These are phyloP conservation scores for Arctostaphylos glauca DNA, from an alignment of 148 eudicot genomes.

Conservation along the genomic window DNA sequence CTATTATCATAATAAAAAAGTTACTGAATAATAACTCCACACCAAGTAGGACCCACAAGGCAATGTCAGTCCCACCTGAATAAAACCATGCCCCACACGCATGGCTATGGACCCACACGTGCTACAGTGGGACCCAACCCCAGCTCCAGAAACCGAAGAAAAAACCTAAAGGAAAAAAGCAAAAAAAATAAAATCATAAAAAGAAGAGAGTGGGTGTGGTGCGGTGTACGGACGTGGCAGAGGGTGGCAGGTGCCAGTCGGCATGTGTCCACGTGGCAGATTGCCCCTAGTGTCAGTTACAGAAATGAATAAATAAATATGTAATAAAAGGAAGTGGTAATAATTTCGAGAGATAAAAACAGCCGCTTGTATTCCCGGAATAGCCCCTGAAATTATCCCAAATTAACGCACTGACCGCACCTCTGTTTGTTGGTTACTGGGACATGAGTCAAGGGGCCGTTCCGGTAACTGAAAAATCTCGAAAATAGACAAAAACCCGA, in stretches of 20 bases:
- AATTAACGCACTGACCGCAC: slow-evolving; percentile 18
- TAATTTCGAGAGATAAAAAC: not conserved
- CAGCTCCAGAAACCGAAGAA: not conserved
- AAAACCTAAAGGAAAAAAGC: not conserved
- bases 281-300: slow-evolving; percentile 12
- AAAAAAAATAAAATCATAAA: not conserved
- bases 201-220: not conserved
- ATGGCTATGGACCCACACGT: not conserved
- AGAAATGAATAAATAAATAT: not conserved
- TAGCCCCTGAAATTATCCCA: slow-evolving; percentile 18
- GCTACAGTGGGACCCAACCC: not conserved
- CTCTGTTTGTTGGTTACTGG: not conserved
- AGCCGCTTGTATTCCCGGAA: slow-evolving; percentile 18
- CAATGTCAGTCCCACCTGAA: not conserved
- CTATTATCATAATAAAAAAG: too few relatives aligned
- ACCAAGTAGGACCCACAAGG: not conserved
- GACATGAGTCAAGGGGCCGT: not conserved
- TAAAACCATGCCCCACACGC: not conserved
- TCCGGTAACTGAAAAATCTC: slow-evolving; percentile 14
- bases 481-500: slow-evolving; percentile 17
- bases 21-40: not conserved
- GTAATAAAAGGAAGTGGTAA: not conserved
- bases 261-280: slow-evolving; percentile 14
- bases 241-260: not conserved
- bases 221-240: not conserved